Evolutionary conservation across 1,284 basidiomycete species (phyloP), one percentile per base, ranked within the genome.

Genomic region (Rhodofomes roseus): DNA sequence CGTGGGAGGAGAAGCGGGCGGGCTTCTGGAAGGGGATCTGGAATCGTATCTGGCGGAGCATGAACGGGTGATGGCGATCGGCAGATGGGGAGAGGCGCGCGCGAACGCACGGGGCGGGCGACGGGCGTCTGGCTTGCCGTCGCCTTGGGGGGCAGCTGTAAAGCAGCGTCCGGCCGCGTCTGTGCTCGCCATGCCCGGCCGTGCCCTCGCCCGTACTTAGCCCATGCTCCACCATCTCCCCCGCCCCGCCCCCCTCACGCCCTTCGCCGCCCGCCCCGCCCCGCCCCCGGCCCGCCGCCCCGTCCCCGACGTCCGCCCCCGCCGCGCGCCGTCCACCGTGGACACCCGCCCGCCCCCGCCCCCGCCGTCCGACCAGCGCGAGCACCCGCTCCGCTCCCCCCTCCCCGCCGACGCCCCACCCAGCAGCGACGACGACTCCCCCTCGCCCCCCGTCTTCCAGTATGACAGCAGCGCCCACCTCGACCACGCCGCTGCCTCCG

Each of bases 11-110:
- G 54, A 54, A 52, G 59, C 22, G 31, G 52, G 60, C 54, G 58
- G 46, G 57, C 58, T 64, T 63, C 62, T 60, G 62, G 60, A 66
- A 62, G 65, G 56, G 58, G 57, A 62, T 62, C 59, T 57, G 63
- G 61, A 60, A 55, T 59, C 55, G 59, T 57, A 61, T 60, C 60
- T 61, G 64, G 59, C 65, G 60, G 66, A 54, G 66, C 59, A 36
- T 54, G 62, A 62, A 64, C 55, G 59, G 58, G 58, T 60, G 56
- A 58, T 57, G 54, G 58, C n/a, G 50, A 41, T 40, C 65, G 59
- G 60, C 62, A 60, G 55, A 44, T 29, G 3, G 23, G 54, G 61
- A 53, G 58, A 29, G 25, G 27, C 48, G 48, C 27, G 16, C 27
- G 50, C 3, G 34, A 39, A 16, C 29, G 20, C 40, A 22, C 29